Evolutionary conservation across 768 basidiomycete species (phyloP).

Genomic region (Russula foetens): DNA sequence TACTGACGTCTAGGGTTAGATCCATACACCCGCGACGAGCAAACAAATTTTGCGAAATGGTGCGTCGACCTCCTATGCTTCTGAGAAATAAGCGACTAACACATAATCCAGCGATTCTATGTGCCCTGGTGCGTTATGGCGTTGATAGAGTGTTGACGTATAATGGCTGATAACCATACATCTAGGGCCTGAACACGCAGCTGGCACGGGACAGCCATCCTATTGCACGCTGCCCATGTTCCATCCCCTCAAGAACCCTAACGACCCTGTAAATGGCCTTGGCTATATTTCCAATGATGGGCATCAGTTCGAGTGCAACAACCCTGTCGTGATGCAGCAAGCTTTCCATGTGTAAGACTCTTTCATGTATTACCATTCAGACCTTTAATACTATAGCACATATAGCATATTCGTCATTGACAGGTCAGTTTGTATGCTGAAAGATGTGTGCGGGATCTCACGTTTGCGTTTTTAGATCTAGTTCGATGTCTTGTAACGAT

Average conservation of each 20-base stretch:
- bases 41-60: constrained; percentile 46
- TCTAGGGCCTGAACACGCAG: constrained; percentile 43
- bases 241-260: constrained; percentile 32
- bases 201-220: constrained; percentile 37
- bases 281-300: constrained; percentile 52
- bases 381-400: not conserved
- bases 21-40: constrained; percentile 51
- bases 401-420: constrained; percentile 45
- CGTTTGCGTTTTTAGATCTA: constrained; percentile 33
- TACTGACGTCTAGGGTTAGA: constrained; percentile 27
- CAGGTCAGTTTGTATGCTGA: constrained; percentile 29
- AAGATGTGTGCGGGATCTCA: not conserved
- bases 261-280: constrained; percentile 24
- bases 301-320: constrained; percentile 45
- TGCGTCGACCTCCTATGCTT: constrained; percentile 20
- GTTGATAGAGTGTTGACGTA: too few relatives aligned
- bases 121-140: constrained; percentile 35
- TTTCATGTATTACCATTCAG: not conserved
- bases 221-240: constrained; percentile 48
- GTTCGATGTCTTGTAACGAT: constrained; percentile 40
- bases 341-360: constrained; percentile 50
- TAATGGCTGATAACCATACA: not conserved
- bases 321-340: constrained; percentile 45
- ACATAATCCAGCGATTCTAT: constrained; percentile 35
- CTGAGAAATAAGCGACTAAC: not conserved